Conservation (phyloP, 495 filamentous ascomycete genomes). For the Xylaria curta region DNA sequence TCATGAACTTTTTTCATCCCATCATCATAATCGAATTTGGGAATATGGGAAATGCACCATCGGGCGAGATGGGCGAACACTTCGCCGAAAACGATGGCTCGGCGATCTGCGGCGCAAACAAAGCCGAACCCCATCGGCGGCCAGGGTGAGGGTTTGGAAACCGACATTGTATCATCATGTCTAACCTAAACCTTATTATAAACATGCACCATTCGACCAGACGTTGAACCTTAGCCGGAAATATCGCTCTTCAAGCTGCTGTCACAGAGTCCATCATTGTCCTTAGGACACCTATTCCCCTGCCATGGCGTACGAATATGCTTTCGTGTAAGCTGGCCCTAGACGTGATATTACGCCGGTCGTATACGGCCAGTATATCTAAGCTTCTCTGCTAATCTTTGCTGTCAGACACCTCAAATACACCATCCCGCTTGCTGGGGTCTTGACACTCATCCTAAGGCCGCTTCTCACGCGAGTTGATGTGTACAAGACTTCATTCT, state of each 20-base stretch:
- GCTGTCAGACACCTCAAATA: constrained; percentile 66
- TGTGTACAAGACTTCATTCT: constrained; percentile 61
- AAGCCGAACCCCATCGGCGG: constrained; percentile 13
- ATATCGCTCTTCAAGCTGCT: neutral
- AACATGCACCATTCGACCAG: constrained; percentile 10
- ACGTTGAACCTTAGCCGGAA: neutral
- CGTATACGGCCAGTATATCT: neutral
- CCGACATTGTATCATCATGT: constrained; percentile 19
- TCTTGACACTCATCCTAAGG: constrained; percentile 61
- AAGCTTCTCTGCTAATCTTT: constrained; percentile 1
- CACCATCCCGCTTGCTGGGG: constrained; percentile 66
- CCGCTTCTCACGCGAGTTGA: constrained; percentile 66
- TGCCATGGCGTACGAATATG: constrained; percentile 71
- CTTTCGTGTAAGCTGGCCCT: constrained; percentile 62
- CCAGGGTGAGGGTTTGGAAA: neutral
- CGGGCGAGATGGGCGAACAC: neutral
- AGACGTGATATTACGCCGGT: neutral
- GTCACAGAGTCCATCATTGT: neutral
- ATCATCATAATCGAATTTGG: neutral
- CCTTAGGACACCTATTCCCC: constrained; percentile 2
- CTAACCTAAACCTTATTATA: constrained; percentile 18
- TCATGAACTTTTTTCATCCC: constrained; percentile 5
- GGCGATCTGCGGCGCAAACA: neutral
- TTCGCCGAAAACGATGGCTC: neutral
- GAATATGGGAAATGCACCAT: neutral